Evolutionary conservation across 23 red algal genomes (phyloP).

Genomic region (Pyropia haitanensis): DNA sequence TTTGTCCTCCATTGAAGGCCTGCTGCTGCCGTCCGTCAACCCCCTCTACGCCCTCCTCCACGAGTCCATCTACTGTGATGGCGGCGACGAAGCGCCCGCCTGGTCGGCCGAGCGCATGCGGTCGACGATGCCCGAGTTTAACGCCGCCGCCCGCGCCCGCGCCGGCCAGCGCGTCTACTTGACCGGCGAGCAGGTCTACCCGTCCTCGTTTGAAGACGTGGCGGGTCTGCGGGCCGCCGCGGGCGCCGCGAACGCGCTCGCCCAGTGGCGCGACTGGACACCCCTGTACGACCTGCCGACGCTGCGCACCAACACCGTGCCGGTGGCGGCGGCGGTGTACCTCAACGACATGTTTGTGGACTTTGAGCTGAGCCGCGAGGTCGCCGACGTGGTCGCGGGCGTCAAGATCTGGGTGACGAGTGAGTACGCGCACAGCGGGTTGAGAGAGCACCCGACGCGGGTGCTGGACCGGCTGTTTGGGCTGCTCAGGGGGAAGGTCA

Average conservation of each 20-base stretch:
- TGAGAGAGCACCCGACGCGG: constrained; percentile 12
- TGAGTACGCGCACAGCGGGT: constrained; percentile 15
- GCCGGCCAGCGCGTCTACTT: constrained; percentile 10
- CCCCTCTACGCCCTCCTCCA: constrained; percentile 22
- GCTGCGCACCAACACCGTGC: background rate
- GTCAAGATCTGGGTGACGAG: constrained; percentile 9
- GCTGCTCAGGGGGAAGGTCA: background rate
- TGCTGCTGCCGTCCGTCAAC: background rate
- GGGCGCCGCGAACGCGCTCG: constrained; percentile 3
- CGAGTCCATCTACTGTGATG: constrained; percentile 11
- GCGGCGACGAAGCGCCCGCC: background rate
- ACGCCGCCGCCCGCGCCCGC: constrained; percentile 1
- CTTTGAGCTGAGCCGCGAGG: constrained; percentile 8
- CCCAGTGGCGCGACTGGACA: constrained; percentile 3
- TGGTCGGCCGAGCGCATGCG: constrained; percentile 15
- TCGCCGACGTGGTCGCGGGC: background rate
- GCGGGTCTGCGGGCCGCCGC: background rate
- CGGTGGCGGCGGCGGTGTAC: constrained; percentile 14
- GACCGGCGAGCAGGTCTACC: constrained; percentile 15
- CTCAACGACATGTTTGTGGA: constrained; percentile 23
- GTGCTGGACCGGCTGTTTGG: constrained; percentile 4
- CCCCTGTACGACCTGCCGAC: constrained; percentile 2
- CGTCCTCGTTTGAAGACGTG: constrained; percentile 18
- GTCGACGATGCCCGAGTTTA: background rate
- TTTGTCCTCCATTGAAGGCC: background rate